These are phyloP conservation scores for Aulographum hederae DNA, from an alignment of 2,329 filamentous ascomycete genomes.

Conservation along the genomic window DNA sequence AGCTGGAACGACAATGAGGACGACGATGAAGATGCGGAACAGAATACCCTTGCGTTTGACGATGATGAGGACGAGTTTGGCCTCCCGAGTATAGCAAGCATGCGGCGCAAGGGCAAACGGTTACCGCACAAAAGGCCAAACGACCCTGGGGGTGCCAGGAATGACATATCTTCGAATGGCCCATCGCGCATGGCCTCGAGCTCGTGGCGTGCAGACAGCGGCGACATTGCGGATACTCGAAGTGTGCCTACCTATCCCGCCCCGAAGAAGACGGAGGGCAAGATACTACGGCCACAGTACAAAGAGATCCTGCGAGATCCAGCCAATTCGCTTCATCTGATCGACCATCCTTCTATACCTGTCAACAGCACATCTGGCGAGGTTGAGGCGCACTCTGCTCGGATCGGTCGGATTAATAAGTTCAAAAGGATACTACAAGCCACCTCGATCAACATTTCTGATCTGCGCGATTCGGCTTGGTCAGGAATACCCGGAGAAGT, in stretches of 20 bases:
- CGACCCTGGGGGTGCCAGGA: constrained; percentile 22
- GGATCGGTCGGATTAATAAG: constrained; percentile 90
- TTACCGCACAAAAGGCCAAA: constrained; percentile 23
- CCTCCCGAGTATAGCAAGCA: constrained; percentile 77
- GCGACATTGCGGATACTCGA: constrained; percentile 84
- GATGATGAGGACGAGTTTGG: constrained; percentile 93
- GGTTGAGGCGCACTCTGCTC: constrained; percentile 66
- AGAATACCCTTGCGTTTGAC: constrained; percentile 62
- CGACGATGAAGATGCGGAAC: constrained; percentile 41
- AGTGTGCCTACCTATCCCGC: constrained; percentile 69
- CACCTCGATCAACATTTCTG: constrained; percentile 69
- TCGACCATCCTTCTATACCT: constrained; percentile 65
- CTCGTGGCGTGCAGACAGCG: constrained; percentile 56
- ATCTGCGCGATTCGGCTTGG: constrained; percentile 77
- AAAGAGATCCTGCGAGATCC: constrained; percentile 81
- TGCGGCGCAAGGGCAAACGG: constrained; percentile 52
- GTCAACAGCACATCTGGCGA: constrained; percentile 64
- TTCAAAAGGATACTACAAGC: constrained; percentile 93
- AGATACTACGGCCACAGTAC: constrained; percentile 91
- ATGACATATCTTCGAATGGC: not conserved
- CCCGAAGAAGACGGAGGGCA: constrained; percentile 77
- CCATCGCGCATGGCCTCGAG: constrained; percentile 10
- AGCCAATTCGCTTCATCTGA: constrained; percentile 85
- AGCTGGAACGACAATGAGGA: constrained; percentile 58
- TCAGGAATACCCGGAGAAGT: constrained; percentile 89